Percentiles rank a stretch among this genome's conserved stretches.
Evolutionary conservation across 116 monocot genomes (phyloP).

Genomic region (Papilionanthe hybrid): DNA sequence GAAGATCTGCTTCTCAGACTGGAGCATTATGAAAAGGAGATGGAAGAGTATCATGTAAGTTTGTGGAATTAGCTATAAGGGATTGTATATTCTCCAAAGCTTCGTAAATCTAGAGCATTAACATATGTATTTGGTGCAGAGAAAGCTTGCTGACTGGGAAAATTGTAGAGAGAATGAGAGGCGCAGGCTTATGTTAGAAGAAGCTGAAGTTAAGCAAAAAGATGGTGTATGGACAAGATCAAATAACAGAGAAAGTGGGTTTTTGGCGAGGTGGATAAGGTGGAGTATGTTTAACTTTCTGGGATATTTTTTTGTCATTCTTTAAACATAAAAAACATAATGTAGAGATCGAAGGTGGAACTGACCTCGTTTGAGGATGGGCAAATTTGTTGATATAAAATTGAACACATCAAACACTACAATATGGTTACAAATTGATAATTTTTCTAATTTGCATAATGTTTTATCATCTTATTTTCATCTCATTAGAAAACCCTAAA

Average conservation of each 20-base stretch:
- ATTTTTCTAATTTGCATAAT: no score
- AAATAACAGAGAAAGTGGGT: constrained; percentile 20
- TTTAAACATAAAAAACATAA: no score
- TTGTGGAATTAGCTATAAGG: neutral
- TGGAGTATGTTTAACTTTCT: constrained; percentile 10
- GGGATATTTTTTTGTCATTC: neutral
- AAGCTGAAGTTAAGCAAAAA: constrained; percentile 68
- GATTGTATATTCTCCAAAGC: no score
- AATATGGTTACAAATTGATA: no score
- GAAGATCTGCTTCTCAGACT: constrained; percentile 58
- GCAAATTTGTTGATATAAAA: no score
- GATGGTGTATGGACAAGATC: constrained; percentile 51
- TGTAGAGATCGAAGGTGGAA: no score
- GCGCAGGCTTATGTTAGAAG: constrained; percentile 59
- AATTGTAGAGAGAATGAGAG: constrained; percentile 58
- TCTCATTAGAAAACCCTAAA: no score
- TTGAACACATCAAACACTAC: no score
- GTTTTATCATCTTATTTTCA: no score
- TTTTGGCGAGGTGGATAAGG: constrained; percentile 56
- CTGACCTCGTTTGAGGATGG: no score
- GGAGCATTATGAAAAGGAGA: constrained; percentile 69
- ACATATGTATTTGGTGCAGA: constrained; percentile 26
- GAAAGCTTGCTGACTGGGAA: constrained; percentile 64
- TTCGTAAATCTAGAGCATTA: neutral
- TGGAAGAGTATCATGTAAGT: constrained; percentile 89